Conservation (phyloP, 2,329 filamentous ascomycete species). For the Ceratocystis variospora region DNA sequence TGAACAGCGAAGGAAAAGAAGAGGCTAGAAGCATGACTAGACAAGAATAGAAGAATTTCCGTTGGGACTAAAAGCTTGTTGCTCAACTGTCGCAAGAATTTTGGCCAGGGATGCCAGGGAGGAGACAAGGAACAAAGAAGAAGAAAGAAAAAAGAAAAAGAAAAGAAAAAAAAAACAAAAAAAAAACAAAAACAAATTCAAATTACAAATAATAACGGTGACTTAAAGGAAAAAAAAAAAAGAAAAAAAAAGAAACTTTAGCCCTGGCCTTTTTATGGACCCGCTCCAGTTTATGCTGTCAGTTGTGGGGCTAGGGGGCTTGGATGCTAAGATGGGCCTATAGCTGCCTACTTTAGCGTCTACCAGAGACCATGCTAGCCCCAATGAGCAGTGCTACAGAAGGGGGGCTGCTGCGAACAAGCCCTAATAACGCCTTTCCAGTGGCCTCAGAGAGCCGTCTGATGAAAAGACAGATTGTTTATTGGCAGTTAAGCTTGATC, state of each 20-base stretch:
- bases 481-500: background rate
- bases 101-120: background rate
- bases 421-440: background rate
- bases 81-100: background rate
- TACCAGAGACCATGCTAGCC: too few relatives aligned
- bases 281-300: too few relatives aligned
- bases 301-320: too few relatives aligned
- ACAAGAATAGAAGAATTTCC: too few relatives aligned
- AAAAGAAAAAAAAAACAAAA: background rate
- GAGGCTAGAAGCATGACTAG: background rate
- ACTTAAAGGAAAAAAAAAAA: too few relatives aligned
- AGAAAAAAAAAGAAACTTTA: background rate
- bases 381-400: too few relatives aligned
- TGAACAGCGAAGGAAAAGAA: background rate
- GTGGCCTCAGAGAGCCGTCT: background rate
- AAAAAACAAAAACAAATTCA: background rate
- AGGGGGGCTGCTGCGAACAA: too few relatives aligned
- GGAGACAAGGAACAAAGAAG: background rate
- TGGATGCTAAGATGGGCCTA: too few relatives aligned
- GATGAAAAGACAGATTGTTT: background rate
- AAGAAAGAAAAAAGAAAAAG: background rate
- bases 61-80: too few relatives aligned
- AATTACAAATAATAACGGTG: too few relatives aligned
- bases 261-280: background rate
- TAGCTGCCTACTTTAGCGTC: too few relatives aligned